Percentiles rank a stretch among this genome's conserved stretches.
These are phyloP conservation scores for Sporodiniella umbellata DNA, from an alignment of 371 early-diverging fungal genomes.

Conservation along the genomic window DNA sequence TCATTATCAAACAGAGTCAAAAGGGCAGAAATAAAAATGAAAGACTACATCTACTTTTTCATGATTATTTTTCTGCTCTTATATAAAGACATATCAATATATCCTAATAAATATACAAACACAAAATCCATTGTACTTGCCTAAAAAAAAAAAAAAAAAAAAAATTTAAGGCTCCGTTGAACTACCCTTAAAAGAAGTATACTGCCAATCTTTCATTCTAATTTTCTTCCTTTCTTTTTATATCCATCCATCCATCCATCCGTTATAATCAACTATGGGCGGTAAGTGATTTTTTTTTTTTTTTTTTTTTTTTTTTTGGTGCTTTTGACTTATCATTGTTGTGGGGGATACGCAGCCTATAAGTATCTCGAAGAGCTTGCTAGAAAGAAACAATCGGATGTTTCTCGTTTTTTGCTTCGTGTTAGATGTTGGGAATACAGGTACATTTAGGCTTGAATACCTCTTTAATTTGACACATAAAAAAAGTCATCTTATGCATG, in stretches of 20 bases:
- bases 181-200: no score
- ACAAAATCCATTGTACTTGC: no score
- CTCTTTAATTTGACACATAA: not conserved
- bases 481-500: conserved; percentile 1
- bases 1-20: no score
- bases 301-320: no score
- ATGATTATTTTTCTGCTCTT: not conserved
- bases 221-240: not conserved
- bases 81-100: no score
- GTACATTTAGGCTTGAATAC: conserved; percentile 9
- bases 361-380: conserved; percentile 97
- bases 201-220: not conserved
- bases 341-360: conserved; percentile 69
- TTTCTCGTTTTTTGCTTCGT: conserved; percentile 96
- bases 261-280: not conserved
- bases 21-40: not conserved
- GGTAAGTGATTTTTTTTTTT: not conserved
- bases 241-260: conserved; percentile 1
- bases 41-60: not conserved
- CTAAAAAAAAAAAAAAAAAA: no score
- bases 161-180: no score
- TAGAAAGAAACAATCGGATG: conserved; percentile 99
- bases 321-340: no score
- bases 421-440: conserved; percentile 94
- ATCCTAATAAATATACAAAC: no score